Percentiles rank a stretch among this genome's conserved stretches.
phyloP scores from a whole-genome alignment of 106 monocot species.

The Allium sativum region DNA sequence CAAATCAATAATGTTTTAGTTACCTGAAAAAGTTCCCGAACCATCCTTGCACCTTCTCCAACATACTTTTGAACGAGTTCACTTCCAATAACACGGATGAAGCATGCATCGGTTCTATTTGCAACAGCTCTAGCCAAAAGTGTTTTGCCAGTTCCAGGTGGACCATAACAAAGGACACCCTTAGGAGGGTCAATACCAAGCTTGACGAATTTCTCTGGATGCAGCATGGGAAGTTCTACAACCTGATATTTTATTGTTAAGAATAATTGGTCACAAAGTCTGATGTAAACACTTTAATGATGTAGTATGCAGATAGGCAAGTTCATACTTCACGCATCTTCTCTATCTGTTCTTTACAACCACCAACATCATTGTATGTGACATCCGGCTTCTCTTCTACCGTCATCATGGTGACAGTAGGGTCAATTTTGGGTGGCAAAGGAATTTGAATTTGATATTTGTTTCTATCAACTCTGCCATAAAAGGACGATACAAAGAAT shows the following conservation, averaged over 20 bases:
- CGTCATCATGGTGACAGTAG: conserved; percentile 99
- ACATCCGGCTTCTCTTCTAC: conserved; percentile 99
- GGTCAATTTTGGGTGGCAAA: conserved; percentile 99
- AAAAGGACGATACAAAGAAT: no score
- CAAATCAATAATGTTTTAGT: background rate
- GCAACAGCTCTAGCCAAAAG: conserved; percentile 95
- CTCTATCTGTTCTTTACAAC: conserved; percentile 97
- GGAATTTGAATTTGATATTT: conserved; percentile 99
- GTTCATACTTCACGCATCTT: conserved; percentile 85
- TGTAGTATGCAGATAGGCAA: no score
- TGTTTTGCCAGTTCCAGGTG: conserved; percentile 97
- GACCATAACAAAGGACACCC: conserved; percentile 95
- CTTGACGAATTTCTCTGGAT: conserved; percentile 99
- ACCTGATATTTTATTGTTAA: conserved; percentile 29
- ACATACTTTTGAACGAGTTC: conserved; percentile 99
- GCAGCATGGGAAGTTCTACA: conserved; percentile 98
- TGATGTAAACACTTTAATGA: no score
- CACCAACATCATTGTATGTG: conserved; percentile 98
- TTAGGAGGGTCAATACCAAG: conserved; percentile 97
- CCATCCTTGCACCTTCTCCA: conserved; percentile 98
- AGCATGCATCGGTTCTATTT: conserved; percentile 96
- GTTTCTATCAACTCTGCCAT: conserved; percentile 84
- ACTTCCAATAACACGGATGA: conserved; percentile 96
- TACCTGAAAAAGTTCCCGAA: conserved; percentile 97
- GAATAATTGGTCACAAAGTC: background rate